phyloP scores from a whole-genome alignment of 2,329 filamentous ascomycete species.

The Ambrosiella xylebori region DNA sequence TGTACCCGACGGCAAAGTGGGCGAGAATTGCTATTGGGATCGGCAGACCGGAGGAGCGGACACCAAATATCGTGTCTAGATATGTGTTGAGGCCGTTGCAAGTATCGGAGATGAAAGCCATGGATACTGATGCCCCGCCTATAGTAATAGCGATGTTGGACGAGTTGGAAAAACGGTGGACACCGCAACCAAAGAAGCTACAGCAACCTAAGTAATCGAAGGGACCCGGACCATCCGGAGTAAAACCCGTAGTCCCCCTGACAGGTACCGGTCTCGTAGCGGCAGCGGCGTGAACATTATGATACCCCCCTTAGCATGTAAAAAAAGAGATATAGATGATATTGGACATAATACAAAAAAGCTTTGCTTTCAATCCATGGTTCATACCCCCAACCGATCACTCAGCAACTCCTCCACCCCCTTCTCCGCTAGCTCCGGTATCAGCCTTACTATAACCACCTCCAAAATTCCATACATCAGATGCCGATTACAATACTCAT shows the following conservation, averaged over 20 bases:
- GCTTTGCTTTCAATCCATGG: background rate
- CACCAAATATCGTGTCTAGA: conserved; percentile 47
- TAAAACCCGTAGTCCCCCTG: too few relatives aligned
- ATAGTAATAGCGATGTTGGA: conserved; percentile 18
- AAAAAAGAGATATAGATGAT: background rate
- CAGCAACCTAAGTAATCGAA: too few relatives aligned
- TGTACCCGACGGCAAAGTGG: conserved; percentile 27
- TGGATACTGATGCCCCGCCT: conserved; percentile 33
- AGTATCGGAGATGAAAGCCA: conserved; percentile 27
- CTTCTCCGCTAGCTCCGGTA: conserved; percentile 67
- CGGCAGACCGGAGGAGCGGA: conserved; percentile 57
- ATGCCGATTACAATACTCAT: conserved; percentile 86
- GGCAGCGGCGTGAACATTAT: too few relatives aligned
- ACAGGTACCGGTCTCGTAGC: too few relatives aligned
- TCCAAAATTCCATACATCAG: conserved; percentile 71
- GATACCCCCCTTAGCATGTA: too few relatives aligned
- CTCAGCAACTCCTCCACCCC: conserved; percentile 55
- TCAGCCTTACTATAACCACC: conserved; percentile 58
- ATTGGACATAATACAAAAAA: background rate
- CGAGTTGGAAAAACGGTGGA: background rate
- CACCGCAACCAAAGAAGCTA: too few relatives aligned
- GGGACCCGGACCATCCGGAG: too few relatives aligned
- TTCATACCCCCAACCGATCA: conserved; percentile 38
- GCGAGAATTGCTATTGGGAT: conserved; percentile 66
- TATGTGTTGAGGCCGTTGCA: conserved; percentile 64